A percentile compares a stretch with the other conserved stretches of the same genome.
These are phyloP conservation scores for Alternaria panax DNA, from an alignment of 2,329 filamentous ascomycete species.

Conservation along the genomic window DNA sequence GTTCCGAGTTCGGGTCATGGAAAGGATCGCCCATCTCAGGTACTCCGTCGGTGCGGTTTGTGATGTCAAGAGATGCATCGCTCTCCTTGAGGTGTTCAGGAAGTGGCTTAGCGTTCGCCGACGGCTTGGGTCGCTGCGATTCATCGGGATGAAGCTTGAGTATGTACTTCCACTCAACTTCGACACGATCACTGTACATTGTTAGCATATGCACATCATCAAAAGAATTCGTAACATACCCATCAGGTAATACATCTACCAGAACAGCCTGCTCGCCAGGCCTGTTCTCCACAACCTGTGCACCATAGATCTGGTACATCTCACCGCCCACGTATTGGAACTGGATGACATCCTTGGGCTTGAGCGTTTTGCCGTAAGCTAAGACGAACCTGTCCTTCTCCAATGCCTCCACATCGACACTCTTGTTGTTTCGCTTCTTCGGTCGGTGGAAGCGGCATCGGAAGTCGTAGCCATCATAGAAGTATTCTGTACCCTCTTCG, in stretches of 20 bases:
- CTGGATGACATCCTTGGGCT: constrained; percentile 80
- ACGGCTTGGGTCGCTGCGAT: constrained; percentile 76
- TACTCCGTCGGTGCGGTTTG: constrained; percentile 59
- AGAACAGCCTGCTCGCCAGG: constrained; percentile 76
- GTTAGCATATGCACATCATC: constrained; percentile 20
- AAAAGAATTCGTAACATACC: constrained; percentile 62
- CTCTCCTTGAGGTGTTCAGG: constrained; percentile 62
- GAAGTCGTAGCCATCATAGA: constrained; percentile 89
- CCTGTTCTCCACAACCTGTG: constrained; percentile 84
- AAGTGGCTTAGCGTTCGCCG: constrained; percentile 74
- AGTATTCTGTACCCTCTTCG: constrained; percentile 91
- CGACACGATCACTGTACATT: constrained; percentile 68
- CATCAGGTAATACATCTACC: constrained; percentile 82
- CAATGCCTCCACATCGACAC: constrained; percentile 70
- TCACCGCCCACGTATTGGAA: constrained; percentile 78
- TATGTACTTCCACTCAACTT: constrained; percentile 86
- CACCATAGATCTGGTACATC: constrained; percentile 91
- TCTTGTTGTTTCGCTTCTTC: constrained; percentile 86
- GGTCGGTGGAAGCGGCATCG: constrained; percentile 92
- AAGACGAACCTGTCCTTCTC: constrained; percentile 74
- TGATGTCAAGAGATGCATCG: constrained; percentile 53
- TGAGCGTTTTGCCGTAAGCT: constrained; percentile 71
- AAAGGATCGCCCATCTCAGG: constrained; percentile 58
- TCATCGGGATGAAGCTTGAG: constrained; percentile 75
- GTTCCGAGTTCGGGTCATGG: constrained; percentile 53